Evolutionary conservation across 352 stramenopile species (phyloP).

Genomic region (Pythium guiyangense): DNA sequence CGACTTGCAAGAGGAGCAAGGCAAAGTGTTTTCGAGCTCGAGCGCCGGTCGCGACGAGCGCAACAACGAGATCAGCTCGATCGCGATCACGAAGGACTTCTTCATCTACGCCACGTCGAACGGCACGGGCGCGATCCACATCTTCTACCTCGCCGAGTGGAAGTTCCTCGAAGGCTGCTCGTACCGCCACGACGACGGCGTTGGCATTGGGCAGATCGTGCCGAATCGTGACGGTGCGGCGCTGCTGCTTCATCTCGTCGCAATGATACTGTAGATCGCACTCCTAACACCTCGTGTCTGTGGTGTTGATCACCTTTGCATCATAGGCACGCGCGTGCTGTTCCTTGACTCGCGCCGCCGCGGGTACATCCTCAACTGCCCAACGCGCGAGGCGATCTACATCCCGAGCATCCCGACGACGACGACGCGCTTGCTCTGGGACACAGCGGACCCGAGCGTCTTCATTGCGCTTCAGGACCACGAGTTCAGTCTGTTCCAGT

Average conservation of each 20-base stretch:
- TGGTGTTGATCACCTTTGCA: background rate
- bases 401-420: constrained; percentile 66
- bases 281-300: background rate
- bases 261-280: background rate
- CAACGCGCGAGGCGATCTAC: constrained; percentile 59
- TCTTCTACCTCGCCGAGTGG: constrained; percentile 89
- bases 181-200: constrained; percentile 78
- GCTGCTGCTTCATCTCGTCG: background rate
- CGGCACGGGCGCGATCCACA: constrained; percentile 84
- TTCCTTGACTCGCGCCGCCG: constrained; percentile 80
- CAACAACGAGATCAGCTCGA: constrained; percentile 81
- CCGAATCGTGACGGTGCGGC: constrained; percentile 47
- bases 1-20: constrained; percentile 57
- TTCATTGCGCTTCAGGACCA: constrained; percentile 76
- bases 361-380: constrained; percentile 81
- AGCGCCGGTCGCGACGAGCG: constrained; percentile 64
- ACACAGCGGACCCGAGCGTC: constrained; percentile 80
- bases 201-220: constrained; percentile 66
- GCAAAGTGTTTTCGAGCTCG: constrained; percentile 69
- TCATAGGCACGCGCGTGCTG: constrained; percentile 70
- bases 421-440: constrained; percentile 77
- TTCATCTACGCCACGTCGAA: constrained; percentile 90
- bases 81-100: constrained; percentile 91
- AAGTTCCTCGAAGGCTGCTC: constrained; percentile 79
- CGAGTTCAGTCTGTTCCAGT: constrained; percentile 85